Percentiles rank a stretch among this genome's conserved stretches.
These are phyloP conservation scores for Grifola frondosa DNA, from an alignment of 1,284 basidiomycete genomes.

Conservation along the genomic window DNA sequence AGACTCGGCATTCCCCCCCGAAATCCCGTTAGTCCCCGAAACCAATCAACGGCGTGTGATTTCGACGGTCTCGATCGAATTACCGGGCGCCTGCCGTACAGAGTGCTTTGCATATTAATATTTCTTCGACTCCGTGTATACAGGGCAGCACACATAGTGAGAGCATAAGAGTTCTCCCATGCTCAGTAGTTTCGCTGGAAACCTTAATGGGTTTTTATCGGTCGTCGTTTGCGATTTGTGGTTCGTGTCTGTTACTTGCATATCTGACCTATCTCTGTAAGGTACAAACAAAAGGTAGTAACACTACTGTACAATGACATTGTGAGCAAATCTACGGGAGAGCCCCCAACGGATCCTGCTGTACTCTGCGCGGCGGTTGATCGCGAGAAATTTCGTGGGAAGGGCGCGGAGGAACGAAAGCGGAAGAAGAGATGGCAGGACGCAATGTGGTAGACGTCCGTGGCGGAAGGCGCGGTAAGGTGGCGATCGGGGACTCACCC, in stretches of 20 bases:
- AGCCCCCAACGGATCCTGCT: constrained; percentile 65
- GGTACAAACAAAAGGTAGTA: too few species aligned
- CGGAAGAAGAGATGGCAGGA: constrained; percentile 13
- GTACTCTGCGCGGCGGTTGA: constrained; percentile 34
- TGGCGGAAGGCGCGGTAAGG: constrained; percentile 32
- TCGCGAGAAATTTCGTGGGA: constrained; percentile 32
- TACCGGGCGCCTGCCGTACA: neutral
- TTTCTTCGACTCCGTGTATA: too few species aligned
- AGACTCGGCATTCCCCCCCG: constrained; percentile 22
- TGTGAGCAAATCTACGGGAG: constrained; percentile 30
- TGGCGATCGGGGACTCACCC: constrained; percentile 29
- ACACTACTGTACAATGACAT: too few species aligned
- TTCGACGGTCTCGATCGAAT: constrained; percentile 13
- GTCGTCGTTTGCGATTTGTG: too few species aligned
- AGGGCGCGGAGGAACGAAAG: constrained; percentile 20
- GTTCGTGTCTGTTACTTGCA: too few species aligned
- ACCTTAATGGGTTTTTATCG: too few species aligned
- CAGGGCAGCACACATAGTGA: too few species aligned
- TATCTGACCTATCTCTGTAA: too few species aligned
- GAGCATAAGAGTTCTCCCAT: too few species aligned
- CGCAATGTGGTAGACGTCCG: constrained; percentile 44
- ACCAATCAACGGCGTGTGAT: constrained; percentile 25
- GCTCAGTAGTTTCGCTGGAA: too few species aligned
- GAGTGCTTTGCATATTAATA: too few species aligned
- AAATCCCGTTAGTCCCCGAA: constrained; percentile 27